Percentiles rank a stretch among this genome's conserved stretches.
Conservation (phyloP, 164 flowering plant genomes). For the Aristolochia californica region DNA sequence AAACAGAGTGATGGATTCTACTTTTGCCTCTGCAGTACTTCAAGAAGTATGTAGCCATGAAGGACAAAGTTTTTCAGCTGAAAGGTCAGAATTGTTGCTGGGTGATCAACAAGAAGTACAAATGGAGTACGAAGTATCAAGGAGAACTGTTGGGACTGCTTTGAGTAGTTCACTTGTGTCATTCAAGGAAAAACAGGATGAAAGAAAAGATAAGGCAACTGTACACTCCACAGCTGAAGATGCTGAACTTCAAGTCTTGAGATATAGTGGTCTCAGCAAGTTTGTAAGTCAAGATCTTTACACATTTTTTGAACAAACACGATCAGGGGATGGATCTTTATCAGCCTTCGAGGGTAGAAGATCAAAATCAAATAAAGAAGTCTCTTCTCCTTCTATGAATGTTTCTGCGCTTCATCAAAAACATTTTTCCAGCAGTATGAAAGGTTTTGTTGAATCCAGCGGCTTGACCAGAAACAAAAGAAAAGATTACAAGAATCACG, state of each 20-base stretch:
- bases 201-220: slow-evolving; percentile 7
- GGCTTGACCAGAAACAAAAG: slow-evolving; percentile 17
- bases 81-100: slow-evolving; percentile 12
- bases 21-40: slow-evolving; percentile 9
- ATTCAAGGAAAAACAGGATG: slow-evolving; percentile 6
- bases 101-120: slow-evolving; percentile 10
- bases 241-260: slow-evolving; percentile 12
- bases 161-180: slow-evolving; percentile 11
- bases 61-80: slow-evolving; percentile 11
- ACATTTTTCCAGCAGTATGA: slow-evolving; percentile 3
- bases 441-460: slow-evolving; percentile 15
- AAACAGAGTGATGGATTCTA: slow-evolving; percentile 6
- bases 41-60: slow-evolving; percentile 9
- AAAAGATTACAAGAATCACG: slow-evolving; percentile 8
- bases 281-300: slow-evolving; percentile 33
- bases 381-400: slow-evolving; percentile 15
- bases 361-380: slow-evolving; percentile 2
- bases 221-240: slow-evolving; percentile 2
- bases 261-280: slow-evolving; percentile 11
- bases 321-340: slow-evolving; percentile 12
- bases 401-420: slow-evolving; percentile 15
- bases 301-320: slow-evolving; percentile 37
- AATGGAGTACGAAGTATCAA: slow-evolving; percentile 10
- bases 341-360: slow-evolving; percentile 16
- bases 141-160: slow-evolving; percentile 8